phyloP scores from a whole-genome alignment of 352 stramenopile genomes.

The Pythium pyrilobum region DNA sequence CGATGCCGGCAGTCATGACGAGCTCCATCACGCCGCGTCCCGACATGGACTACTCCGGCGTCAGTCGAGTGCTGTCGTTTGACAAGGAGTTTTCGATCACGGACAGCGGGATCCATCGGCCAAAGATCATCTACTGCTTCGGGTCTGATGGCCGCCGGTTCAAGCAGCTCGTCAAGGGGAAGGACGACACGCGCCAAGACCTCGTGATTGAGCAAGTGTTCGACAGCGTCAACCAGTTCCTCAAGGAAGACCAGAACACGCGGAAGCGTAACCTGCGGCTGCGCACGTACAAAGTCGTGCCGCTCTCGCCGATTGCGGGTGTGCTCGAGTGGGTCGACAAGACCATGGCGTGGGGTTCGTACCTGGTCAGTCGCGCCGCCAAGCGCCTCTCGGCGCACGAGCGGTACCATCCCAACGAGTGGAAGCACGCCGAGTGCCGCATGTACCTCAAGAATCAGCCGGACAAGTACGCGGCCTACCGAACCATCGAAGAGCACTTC shows the following conservation, averaged over 20 bases:
- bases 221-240: conserved; percentile 86
- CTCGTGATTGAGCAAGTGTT: conserved; percentile 90
- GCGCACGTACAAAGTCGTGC: conserved; percentile 96
- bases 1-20: conserved; percentile 81
- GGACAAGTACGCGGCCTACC: conserved; percentile 81
- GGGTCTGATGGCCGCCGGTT: conserved; percentile 90
- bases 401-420: conserved; percentile 95
- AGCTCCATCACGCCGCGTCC: conserved; percentile 50
- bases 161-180: conserved; percentile 96
- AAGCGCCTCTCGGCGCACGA: conserved; percentile 83
- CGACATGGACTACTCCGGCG: conserved; percentile 78
- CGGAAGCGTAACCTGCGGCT: conserved; percentile 79
- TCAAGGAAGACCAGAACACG: conserved; percentile 61
- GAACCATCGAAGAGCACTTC: conserved; percentile 92
- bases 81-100: conserved; percentile 91
- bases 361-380: conserved; percentile 62
- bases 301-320: conserved; percentile 87
- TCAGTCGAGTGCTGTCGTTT: conserved; percentile 87
- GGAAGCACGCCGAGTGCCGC: conserved; percentile 81
- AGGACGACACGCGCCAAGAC: conserved; percentile 85
- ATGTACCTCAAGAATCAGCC: conserved; percentile 65
- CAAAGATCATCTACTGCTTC: conserved; percentile 97
- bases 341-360: conserved; percentile 93
- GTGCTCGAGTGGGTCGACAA: conserved; percentile 99
- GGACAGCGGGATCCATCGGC: conserved; percentile 92